phyloP scores from a whole-genome alignment of 306 rosid genomes.

The Psophocarpus tetragonolobus region DNA sequence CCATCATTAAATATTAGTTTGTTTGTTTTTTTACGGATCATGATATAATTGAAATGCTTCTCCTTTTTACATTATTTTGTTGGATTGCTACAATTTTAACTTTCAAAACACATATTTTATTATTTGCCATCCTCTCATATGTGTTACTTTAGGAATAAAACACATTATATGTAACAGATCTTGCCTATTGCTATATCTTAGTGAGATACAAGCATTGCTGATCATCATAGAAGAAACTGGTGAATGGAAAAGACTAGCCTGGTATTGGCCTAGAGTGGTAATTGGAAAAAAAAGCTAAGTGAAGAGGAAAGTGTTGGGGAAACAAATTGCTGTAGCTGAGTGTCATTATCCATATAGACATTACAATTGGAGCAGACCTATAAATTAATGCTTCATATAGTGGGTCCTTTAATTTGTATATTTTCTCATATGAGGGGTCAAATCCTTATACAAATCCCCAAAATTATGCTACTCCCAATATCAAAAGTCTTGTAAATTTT shows the following conservation, averaged over 20 bases:
- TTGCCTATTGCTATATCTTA: background rate
- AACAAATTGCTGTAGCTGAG: conserved; percentile 37
- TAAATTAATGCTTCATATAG: conserved; percentile 29
- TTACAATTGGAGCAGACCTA: conserved; percentile 42
- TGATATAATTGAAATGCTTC: background rate
- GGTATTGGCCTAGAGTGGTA: background rate
- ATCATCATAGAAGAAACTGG: background rate
- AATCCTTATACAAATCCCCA: conserved; percentile 47
- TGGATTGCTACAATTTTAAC: background rate
- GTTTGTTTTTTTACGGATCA: too few relatives aligned
- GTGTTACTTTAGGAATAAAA: background rate
- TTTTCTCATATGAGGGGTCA: conserved; percentile 50
- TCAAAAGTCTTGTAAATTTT: background rate
- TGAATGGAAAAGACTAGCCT: conserved; percentile 9
- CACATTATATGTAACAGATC: background rate
- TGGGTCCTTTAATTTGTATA: conserved; percentile 41
- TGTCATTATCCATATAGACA: conserved; percentile 50
- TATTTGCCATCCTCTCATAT: background rate
- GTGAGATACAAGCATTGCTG: background rate
- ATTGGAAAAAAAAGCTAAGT: background rate
- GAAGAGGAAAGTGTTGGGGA: conserved; percentile 25
- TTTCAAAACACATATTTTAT: background rate
- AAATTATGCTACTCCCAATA: conserved; percentile 27
- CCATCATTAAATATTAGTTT: background rate
- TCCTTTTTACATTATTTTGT: background rate